Conservation (phyloP, 140 eudicot genomes). For the Oenanthe javanica region DNA sequence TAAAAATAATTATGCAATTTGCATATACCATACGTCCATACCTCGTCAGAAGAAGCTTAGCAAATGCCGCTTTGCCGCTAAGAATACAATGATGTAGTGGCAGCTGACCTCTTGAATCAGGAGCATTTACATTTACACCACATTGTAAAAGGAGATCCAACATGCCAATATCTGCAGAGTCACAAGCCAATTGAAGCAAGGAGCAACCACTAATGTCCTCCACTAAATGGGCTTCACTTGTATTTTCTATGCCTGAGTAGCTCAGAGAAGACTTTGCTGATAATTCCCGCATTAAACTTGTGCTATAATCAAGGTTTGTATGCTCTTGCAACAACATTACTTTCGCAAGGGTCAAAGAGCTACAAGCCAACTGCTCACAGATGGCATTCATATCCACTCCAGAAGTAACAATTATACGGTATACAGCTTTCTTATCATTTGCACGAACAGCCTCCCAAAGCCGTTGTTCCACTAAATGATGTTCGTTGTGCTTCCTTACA, state of each 20-base stretch:
- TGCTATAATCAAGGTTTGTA: constrained; percentile 27
- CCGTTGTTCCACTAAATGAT: constrained; percentile 46
- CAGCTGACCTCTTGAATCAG: constrained; percentile 56
- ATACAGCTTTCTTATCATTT: constrained; percentile 79
- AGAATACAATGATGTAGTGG: constrained; percentile 85
- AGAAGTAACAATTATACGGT: constrained; percentile 69
- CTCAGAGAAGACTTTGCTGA: constrained; percentile 19
- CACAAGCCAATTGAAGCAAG: constrained; percentile 90
- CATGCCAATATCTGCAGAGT: constrained; percentile 85
- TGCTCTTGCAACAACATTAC: constrained; percentile 82
- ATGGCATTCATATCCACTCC: constrained; percentile 67
- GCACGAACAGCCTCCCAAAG: constrained; percentile 87
- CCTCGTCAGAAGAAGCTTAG: constrained; percentile 82
- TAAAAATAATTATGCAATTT: background rate
- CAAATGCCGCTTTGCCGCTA: constrained; percentile 61
- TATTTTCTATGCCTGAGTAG: constrained; percentile 27
- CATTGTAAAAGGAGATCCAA: constrained; percentile 88
- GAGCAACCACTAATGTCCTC: constrained; percentile 57
- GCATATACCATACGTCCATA: constrained; percentile 5
- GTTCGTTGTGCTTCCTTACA: constrained; percentile 63
- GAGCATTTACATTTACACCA: constrained; percentile 67
- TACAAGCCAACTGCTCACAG: constrained; percentile 35
- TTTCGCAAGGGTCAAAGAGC: constrained; percentile 78
- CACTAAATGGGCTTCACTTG: constrained; percentile 37
- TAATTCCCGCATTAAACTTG: constrained; percentile 19